Base-by-base conservation (phyloP, 495 filamentous ascomycete genomes). In the Talaromyces ruber region DNA sequence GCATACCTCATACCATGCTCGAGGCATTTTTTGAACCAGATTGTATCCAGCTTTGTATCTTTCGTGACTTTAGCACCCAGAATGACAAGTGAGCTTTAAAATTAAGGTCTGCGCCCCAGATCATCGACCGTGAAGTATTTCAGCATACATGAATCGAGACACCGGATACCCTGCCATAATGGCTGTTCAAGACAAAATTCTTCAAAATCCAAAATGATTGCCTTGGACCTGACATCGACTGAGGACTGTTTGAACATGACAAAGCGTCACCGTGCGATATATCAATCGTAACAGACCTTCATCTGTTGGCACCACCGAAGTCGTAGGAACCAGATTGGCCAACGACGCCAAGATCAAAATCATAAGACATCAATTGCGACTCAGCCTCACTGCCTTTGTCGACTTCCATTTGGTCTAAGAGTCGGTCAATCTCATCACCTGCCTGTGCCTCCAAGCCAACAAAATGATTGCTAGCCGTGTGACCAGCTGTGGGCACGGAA, bases 361-460 rank as follows among this genome's bases (percentile, higher is more conserved):
- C 59, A 30, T 60, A 60, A 50, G 59, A 25, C 14, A 47, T 4
- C 4, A 50, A 24, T 26, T 34, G 58, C 5, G 37, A 50, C 28
- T 52, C 39, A 9, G 25, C 68, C 9, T 69, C 65, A 57, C 66
- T 65, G 47, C 66, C 65, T 55, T 61, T 70, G 12, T 62, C 62
- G 21, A 66, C 70, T 25, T 58, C 74, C 77, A 82, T 82, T 59
- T 81, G 77, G 58, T 83, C 80, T 18, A 83, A 62, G 34, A 83
- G 70, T 12, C 76, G 75, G 66, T 83, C 81, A 39, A 83, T 81
- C 50, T 80, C 80, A 58, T 81, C 79, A 1, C 74, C 77, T 34
- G 76, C 74, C 52, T 70, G 68, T 11, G 72, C 69, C 55, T 77
- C 76, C 3, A 75, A 62, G 3, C 65, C 75, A 1, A 64, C 57